Conservation (phyloP, 2,329 filamentous ascomycete species). For the Clarireedia hainanense region DNA sequence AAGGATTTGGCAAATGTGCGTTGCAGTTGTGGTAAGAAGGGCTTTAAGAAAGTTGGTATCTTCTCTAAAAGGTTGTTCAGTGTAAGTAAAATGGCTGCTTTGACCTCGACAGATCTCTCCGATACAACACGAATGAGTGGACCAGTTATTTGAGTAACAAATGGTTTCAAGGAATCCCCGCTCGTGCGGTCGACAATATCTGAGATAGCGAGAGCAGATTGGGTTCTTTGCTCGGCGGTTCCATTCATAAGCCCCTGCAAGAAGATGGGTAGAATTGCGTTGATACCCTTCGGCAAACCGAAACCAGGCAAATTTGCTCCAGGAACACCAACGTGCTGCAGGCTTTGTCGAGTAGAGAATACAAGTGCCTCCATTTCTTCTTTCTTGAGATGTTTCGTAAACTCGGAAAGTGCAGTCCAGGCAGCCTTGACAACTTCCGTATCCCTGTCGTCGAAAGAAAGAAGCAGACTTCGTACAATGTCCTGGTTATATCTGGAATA, state of each 20-base stretch:
- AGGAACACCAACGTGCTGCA: constrained; percentile 81
- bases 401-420: constrained; percentile 77
- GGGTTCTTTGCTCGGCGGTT: constrained; percentile 81
- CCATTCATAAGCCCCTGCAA: constrained; percentile 97
- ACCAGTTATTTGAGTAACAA: constrained; percentile 95
- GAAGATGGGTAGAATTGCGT: constrained; percentile 92
- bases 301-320: constrained; percentile 84
- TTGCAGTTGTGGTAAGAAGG: constrained; percentile 93
- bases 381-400: constrained; percentile 85
- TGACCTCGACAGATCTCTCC: constrained; percentile 91
- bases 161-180: constrained; percentile 80
- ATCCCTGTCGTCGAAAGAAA: constrained; percentile 87
- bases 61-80: constrained; percentile 94
- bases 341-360: constrained; percentile 72
- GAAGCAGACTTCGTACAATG: constrained; percentile 80
- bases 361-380: constrained; percentile 97
- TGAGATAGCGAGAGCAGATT: constrained; percentile 86
- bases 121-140: constrained; percentile 97
- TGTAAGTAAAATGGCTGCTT: constrained; percentile 86
- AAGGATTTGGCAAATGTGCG: constrained; percentile 94
- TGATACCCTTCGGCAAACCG: constrained; percentile 90
- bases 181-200: constrained; percentile 93
- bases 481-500: constrained; percentile 96
- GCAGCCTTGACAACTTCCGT: constrained; percentile 77
- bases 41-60: constrained; percentile 90